Percentiles rank a stretch among this genome's conserved stretches.
Evolutionary conservation across 176 grass and related monocot genomes (phyloP).

Genomic region (Ensete ventricosum): DNA sequence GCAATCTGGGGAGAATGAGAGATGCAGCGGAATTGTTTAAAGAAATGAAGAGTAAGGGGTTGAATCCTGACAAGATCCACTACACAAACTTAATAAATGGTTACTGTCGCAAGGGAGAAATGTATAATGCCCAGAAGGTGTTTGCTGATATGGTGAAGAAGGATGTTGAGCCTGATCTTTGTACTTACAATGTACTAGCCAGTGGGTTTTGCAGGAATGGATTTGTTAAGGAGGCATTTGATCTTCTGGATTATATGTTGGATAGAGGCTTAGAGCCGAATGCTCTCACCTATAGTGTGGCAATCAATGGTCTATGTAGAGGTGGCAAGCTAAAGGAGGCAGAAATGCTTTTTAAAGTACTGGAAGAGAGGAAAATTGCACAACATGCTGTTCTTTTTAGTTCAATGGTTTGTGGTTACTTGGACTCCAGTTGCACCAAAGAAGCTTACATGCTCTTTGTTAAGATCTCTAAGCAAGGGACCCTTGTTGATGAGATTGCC

Average conservation of each 20-base stretch:
- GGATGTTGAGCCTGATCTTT: conserved; percentile 53
- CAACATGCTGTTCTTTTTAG: conserved; percentile 31
- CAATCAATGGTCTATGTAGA: conserved; percentile 66
- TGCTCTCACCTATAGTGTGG: conserved; percentile 48
- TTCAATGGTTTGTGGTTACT: conserved; percentile 82
- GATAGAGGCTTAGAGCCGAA: conserved; percentile 48
- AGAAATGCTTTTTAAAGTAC: conserved; percentile 48
- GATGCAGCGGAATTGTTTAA: conserved; percentile 45
- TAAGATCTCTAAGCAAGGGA: conserved; percentile 49
- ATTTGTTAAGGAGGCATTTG: conserved; percentile 47
- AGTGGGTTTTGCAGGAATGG: conserved; percentile 49
- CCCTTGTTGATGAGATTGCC: conserved; percentile 41
- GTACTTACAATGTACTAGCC: conserved; percentile 58
- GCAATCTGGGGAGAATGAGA: conserved; percentile 44
- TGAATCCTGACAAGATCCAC: conserved; percentile 60
- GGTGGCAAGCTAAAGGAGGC: conserved; percentile 52
- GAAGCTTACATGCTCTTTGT: conserved; percentile 54
- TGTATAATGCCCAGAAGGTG: conserved; percentile 36
- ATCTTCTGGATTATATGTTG: conserved; percentile 60
- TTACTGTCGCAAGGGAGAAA: conserved; percentile 60
- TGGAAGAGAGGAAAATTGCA: conserved; percentile 33
- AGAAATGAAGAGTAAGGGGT: conserved; percentile 55
- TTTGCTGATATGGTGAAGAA: conserved; percentile 59
- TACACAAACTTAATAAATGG: conserved; percentile 72
- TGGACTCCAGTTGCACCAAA: conserved; percentile 40